Evolutionary conservation across 2,329 filamentous ascomycete species (phyloP), one percentile per base, ranked within the genome.

Genomic region (Dothistroma pini): DNA sequence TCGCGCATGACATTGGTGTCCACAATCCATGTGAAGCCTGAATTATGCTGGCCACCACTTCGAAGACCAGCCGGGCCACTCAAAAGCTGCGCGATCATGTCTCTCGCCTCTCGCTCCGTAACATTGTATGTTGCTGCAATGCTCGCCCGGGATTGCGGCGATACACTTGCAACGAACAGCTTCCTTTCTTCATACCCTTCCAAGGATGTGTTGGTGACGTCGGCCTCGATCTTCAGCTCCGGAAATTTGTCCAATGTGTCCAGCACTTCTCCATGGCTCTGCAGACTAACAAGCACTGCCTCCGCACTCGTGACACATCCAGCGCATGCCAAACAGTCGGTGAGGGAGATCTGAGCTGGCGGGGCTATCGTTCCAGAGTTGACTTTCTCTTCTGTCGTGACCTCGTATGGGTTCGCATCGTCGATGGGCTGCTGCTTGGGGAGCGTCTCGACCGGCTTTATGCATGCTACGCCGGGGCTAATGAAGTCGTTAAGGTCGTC

Each of bases 401-500:
- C 93, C 84, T 97, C 92, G 77, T 93, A 89, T 6, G 81, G 75
- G 65, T 86, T 82, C 32, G 59, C 66, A 49, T 56, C 48, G 1
- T 66, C 65, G 32, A 78, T 10, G 34, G 84, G 76, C 35, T 84
- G 78, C 66, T 84, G 81, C 54, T 83, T 77, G 1, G 95, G 93
- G 14, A 99, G 85, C 1, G 91, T 96, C 76, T 99, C 95, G 74
- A 99, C 84, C 31, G 95, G 95, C 74, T 99, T 97, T 77, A 99
- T 97, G 79, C 95, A 99, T 65, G 95, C 95, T 72, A 99, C 93
- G 64, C 93, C 93, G 14, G 95, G 95, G 60, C 90, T 95, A 75
- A 99, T 99, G 80, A 99, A 99, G 82, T 99, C 95, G 81, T 99
- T 99, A 63, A 99, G 83, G 76, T 97, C 93, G 80, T 99, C 93